Base-by-base conservation (phyloP, 2,329 filamentous ascomycete species). In the Cercospora sp. region DNA sequence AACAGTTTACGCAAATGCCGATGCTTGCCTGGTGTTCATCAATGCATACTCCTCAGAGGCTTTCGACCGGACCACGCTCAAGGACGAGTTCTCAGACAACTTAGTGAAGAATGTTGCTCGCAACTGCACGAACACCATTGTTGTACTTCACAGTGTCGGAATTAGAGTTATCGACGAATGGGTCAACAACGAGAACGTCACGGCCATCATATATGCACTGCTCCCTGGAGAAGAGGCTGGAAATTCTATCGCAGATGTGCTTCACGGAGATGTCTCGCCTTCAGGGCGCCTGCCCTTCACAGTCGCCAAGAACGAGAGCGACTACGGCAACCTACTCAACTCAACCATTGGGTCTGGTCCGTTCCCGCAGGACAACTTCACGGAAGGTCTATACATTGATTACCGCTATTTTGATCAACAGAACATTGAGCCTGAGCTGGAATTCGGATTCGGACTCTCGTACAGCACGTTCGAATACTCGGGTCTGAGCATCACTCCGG, bases 391-490 rank as follows among this genome's bases (percentile, higher is more conserved):
- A 12, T 80, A 79, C 69, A 79, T 83, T 69, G 82, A 84, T 68
- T 84, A 84, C 73, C 77, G 81, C 31, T 71, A 78, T 53, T 83
- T 84, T 66, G 80, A 81, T 71, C 74, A 79, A 67, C 69, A 78
- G 59, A 78, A 78, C 67, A 81, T 83, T 57, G 73, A 73, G 2
- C 81, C 81, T 0, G 75, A 79, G 2, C 83, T 78, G 68, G 80
- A 80, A 31, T 84, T 83, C 67, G 82, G 82, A n/a, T 83, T 78
- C 61, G 82, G 81, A 5, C 72, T 83, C 3, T 77, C 78, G 3
- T 83, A 82, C 75, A 80, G 80, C 10, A 79, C 75, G 65, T 83
- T 83, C 73, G 77, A 75, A 12, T 82, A 82, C 75, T 74, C 77
- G 18, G 42, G 70, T 51, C 65, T 74, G 6, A 57, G 12, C 18